These are phyloP conservation scores for Russula brevipes DNA, from an alignment of 768 basidiomycete species.

Conservation along the genomic window DNA sequence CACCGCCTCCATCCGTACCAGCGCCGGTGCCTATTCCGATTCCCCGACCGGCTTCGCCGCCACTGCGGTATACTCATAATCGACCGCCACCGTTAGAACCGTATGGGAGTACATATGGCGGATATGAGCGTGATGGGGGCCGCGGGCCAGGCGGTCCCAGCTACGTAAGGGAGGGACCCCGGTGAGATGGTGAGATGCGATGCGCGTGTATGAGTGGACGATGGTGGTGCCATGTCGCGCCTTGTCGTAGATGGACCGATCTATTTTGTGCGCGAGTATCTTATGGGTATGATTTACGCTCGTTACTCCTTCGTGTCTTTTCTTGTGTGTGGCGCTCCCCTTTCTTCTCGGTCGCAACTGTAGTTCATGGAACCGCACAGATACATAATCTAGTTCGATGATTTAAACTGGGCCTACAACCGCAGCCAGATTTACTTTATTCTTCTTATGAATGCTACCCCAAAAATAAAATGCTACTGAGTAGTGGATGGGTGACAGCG, in stretches of 20 bases:
- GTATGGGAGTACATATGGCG: constrained; percentile 7
- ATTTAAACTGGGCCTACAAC: neutral
- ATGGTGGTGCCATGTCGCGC: neutral
- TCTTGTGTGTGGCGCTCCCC: neutral
- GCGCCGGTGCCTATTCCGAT: constrained; percentile 16
- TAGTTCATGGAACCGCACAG: neutral
- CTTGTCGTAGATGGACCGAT: neutral
- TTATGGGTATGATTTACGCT: neutral
- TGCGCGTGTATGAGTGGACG: neutral
- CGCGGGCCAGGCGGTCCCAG: constrained; percentile 7
- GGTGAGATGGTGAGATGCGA: constrained; percentile 2
- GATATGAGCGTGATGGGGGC: constrained; percentile 11
- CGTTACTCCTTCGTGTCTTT: neutral
- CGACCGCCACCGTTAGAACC: neutral
- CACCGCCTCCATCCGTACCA: neutral
- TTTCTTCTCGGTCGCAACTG: neutral
- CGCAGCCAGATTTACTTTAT: neutral
- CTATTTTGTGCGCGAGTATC: neutral
- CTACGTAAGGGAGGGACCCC: constrained; percentile 4
- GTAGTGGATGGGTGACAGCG: neutral
- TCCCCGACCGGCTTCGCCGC: neutral
- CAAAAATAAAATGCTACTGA: too few species aligned
- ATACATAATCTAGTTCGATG: neutral
- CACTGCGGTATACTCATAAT: constrained; percentile 2
- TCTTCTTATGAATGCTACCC: too few species aligned